These are phyloP conservation scores for Agarophyton chilense DNA, from an alignment of 23 red algal species.

Conservation along the genomic window DNA sequence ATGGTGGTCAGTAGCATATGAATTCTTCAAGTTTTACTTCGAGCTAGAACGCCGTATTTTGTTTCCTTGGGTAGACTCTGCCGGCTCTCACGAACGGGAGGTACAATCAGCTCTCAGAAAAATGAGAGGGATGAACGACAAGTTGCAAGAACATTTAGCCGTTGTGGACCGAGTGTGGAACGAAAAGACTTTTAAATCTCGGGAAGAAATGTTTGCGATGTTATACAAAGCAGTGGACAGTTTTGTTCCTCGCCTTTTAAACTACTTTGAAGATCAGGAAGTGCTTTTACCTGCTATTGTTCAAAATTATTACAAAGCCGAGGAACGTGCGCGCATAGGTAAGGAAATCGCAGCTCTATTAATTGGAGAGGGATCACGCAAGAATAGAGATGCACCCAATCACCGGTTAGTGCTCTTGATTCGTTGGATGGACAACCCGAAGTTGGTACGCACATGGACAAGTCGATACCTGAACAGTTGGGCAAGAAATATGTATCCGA, in stretches of 20 bases:
- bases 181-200: conserved; percentile 31
- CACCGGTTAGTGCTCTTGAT: conserved; percentile 22
- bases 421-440: conserved; percentile 50
- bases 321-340: conserved; percentile 46
- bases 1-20: conserved; percentile 44
- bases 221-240: conserved; percentile 58
- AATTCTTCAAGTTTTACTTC: conserved; percentile 55
- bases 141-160: conserved; percentile 31
- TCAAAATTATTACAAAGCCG: conserved; percentile 25
- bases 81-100: conserved; percentile 18
- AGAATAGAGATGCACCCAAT: conserved; percentile 2
- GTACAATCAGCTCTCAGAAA: conserved; percentile 50
- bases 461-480: conserved; percentile 38
- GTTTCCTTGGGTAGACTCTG: conserved; percentile 71
- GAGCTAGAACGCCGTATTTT: conserved; percentile 56
- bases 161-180: conserved; percentile 43
- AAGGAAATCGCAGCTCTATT: conserved; percentile 54
- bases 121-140: conserved; percentile 63
- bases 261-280: conserved; percentile 68
- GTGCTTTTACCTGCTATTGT: conserved; percentile 40
- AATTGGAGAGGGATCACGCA: background rate
- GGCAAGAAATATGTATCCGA: conserved; percentile 16
- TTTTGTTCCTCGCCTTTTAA: conserved; percentile 56
- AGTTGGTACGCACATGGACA: conserved; percentile 44
- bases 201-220: conserved; percentile 35